These are phyloP conservation scores for Fusarium sulawesiense DNA, from an alignment of 2,329 filamentous ascomycete genomes.

Conservation along the genomic window DNA sequence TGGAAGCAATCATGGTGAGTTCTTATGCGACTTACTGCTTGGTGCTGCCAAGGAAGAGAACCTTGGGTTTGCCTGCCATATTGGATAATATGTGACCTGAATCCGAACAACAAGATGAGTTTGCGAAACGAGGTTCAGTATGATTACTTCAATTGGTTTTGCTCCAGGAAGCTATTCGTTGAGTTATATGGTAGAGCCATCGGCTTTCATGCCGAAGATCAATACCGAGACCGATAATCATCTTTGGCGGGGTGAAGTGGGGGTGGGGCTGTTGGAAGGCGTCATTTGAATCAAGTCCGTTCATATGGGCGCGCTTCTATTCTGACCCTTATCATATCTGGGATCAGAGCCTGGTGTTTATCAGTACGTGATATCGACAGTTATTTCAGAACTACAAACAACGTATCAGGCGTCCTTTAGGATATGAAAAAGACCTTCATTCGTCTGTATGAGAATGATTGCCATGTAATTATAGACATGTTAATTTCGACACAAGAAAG, in stretches of 20 bases:
- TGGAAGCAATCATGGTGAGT: neutral
- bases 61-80: slow-evolving; percentile 50
- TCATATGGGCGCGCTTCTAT: neutral
- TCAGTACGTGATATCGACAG: neutral
- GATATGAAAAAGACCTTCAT: neutral
- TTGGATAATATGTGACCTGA: neutral
- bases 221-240: neutral
- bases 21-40: slow-evolving; percentile 51
- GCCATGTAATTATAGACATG: neutral
- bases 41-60: slow-evolving; percentile 55
- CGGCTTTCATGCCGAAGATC: slow-evolving; percentile 23
- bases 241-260: slow-evolving; percentile 29
- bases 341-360: neutral
- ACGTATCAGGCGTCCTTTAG: neutral
- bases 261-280: slow-evolving; percentile 25
- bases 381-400: neutral
- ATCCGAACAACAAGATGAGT: neutral
- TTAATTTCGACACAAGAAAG: slow-evolving; percentile 36
- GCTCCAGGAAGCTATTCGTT: neutral
- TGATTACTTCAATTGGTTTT: neutral
- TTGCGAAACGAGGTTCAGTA: neutral
- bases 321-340: neutral
- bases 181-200: neutral
- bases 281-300: neutral
- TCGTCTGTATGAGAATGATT: neutral